Evolutionary conservation across 2,329 filamentous ascomycete species (phyloP).

Genomic region (Monosporascus sp.): DNA sequence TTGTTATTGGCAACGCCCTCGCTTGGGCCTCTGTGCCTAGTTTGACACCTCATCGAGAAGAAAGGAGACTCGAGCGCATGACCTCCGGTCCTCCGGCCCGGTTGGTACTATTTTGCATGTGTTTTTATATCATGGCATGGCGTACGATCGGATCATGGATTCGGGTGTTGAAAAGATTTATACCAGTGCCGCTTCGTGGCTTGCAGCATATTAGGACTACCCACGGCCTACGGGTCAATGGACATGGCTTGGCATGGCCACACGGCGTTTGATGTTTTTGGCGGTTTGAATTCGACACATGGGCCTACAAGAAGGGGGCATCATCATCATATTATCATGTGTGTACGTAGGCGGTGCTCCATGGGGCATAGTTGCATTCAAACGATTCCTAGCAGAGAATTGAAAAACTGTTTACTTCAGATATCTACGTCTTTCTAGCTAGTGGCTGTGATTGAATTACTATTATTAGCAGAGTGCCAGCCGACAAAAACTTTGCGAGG

Average conservation of each 20-base stretch:
- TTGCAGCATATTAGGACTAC: conserved; percentile 22
- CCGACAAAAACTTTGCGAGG: too few species aligned
- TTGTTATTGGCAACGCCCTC: not conserved
- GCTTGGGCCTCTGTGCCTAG: not conserved
- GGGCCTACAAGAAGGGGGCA: conserved; percentile 5
- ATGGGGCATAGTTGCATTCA: conserved; percentile 1
- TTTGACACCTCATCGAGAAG: not conserved
- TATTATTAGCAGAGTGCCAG: not conserved
- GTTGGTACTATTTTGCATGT: conserved; percentile 17
- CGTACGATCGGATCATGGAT: conserved; percentile 13
- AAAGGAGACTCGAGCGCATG: not conserved
- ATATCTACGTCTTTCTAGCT: not conserved
- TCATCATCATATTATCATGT: conserved; percentile 9
- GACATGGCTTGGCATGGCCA: conserved; percentile 17
- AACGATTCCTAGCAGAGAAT: not conserved
- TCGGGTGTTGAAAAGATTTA: conserved; percentile 26
- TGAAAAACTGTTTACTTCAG: not conserved
- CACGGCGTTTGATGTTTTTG: conserved; percentile 11
- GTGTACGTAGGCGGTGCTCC: conserved; percentile 10
- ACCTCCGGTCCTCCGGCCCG: conserved; percentile 7
- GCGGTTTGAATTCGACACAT: conserved; percentile 11
- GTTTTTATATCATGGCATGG: conserved; percentile 15
- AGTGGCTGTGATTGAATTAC: not conserved
- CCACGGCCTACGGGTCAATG: conserved; percentile 12
- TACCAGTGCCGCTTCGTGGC: conserved; percentile 25